phyloP scores from a whole-genome alignment of 164 flowering plant species.

The Saururus chinensis region DNA sequence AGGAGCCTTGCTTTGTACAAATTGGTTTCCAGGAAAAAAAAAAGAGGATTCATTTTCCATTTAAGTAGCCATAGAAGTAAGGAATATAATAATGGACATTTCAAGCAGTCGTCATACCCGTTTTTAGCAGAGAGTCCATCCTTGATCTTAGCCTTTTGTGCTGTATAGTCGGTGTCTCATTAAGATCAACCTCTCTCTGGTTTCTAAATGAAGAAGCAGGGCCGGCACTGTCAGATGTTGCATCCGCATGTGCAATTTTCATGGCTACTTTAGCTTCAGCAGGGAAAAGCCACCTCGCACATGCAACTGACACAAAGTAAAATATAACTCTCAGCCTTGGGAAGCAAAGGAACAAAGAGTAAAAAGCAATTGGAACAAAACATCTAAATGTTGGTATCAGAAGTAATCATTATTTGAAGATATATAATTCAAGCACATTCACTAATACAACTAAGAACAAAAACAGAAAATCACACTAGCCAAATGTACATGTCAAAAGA shows the following conservation, averaged over 20 bases:
- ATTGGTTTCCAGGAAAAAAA: no score
- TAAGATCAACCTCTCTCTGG: slow-evolving; percentile 44
- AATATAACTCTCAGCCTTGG: neutral
- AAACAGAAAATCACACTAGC: neutral
- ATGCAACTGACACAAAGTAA: slow-evolving; percentile 10
- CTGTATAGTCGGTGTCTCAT: slow-evolving; percentile 44
- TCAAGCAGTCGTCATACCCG: slow-evolving; percentile 28
- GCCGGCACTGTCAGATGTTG: slow-evolving; percentile 34
- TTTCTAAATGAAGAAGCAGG: slow-evolving; percentile 29
- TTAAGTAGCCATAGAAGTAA: no score
- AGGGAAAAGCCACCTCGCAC: slow-evolving; percentile 8
- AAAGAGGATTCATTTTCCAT: no score
- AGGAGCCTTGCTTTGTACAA: no score
- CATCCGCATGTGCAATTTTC: slow-evolving; percentile 48
- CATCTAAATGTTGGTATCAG: neutral
- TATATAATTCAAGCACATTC: neutral
- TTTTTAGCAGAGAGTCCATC: slow-evolving; percentile 42
- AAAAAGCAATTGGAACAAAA: neutral
- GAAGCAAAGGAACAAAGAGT: neutral
- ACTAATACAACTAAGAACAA: neutral
- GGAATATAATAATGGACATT: neutral
- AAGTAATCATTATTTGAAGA: neutral
- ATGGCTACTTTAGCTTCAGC: slow-evolving; percentile 1
- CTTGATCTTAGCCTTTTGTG: slow-evolving; percentile 33
- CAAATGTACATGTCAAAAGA: no score